These are phyloP conservation scores for Termitomyces eurrhizus DNA, from an alignment of 768 basidiomycete genomes.

Conservation along the genomic window DNA sequence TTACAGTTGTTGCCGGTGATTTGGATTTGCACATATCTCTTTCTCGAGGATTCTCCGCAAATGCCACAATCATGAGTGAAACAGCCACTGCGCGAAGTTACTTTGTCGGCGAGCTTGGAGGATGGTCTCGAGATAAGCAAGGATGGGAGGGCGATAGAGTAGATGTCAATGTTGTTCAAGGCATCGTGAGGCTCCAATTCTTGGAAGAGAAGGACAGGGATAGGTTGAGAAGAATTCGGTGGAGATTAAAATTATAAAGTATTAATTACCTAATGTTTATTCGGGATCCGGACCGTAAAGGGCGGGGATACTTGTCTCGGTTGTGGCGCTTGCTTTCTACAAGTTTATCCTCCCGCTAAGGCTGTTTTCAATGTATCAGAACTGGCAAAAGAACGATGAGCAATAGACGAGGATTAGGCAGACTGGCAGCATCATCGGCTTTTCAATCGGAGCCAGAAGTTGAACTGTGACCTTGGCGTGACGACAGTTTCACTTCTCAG, in stretches of 20 bases:
- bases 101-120: conserved; percentile 31
- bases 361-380: too few species aligned
- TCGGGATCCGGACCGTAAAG: too few species aligned
- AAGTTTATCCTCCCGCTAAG: too few species aligned
- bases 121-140: conserved; percentile 16
- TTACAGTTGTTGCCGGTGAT: conserved; percentile 33
- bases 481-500: too few species aligned
- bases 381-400: too few species aligned
- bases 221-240: conserved; percentile 17
- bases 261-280: not conserved
- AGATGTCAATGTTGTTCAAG: conserved; percentile 18
- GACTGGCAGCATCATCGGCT: too few species aligned
- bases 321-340: too few species aligned
- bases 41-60: conserved; percentile 23
- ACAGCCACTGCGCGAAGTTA: conserved; percentile 27
- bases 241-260: conserved; percentile 12
- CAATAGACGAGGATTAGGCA: too few species aligned
- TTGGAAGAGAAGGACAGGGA: conserved; percentile 20
- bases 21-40: conserved; percentile 33
- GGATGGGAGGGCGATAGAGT: conserved; percentile 24
- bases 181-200: conserved; percentile 22
- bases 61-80: conserved; percentile 32
- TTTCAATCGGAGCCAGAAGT: too few species aligned
- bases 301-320: too few species aligned
- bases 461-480: too few species aligned